Conservation (phyloP, 2,329 filamentous ascomycete genomes). For the Exophiala sideris region DNA sequence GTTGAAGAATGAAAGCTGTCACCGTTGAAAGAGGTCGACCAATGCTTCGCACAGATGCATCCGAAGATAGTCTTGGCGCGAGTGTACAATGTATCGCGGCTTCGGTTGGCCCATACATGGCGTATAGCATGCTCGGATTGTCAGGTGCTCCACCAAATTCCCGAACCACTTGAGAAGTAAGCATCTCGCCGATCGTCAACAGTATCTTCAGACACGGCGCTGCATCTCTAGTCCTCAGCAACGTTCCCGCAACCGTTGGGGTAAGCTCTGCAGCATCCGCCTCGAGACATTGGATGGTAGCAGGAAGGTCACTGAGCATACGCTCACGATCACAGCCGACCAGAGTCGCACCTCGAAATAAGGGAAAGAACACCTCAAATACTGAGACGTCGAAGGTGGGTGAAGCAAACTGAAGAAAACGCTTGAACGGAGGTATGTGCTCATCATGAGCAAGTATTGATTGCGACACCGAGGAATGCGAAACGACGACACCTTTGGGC, state of each 20-base stretch:
- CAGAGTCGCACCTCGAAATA: conserved; percentile 70
- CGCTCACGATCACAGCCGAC: conserved; percentile 65
- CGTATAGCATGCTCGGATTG: conserved; percentile 68
- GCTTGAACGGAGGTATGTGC: conserved; percentile 70
- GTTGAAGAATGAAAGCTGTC: conserved; percentile 67
- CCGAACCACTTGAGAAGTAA: conserved; percentile 69
- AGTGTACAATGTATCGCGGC: conserved; percentile 87
- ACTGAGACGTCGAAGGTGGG: conserved; percentile 93
- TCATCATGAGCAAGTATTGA: conserved; percentile 76
- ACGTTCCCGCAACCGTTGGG: conserved; percentile 76
- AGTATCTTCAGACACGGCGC: conserved; percentile 68
- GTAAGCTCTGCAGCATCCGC: conserved; percentile 87
- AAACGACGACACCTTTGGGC: conserved; percentile 82
- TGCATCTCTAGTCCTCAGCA: conserved; percentile 64
- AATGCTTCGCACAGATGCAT: conserved; percentile 64
- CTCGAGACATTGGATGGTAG: conserved; percentile 59
- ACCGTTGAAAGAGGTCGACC: conserved; percentile 78
- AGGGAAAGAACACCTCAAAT: conserved; percentile 90
- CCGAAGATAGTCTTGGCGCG: conserved; percentile 58
- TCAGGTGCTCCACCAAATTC: conserved; percentile 67
- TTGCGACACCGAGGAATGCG: conserved; percentile 76
- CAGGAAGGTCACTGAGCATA: conserved; percentile 73
- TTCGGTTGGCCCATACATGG: conserved; percentile 93
- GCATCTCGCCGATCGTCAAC: conserved; percentile 90
- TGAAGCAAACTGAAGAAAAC: conserved; percentile 87